Evolutionary conservation across 768 basidiomycete genomes (phyloP).

Genomic region (Mrakia gelida): DNA sequence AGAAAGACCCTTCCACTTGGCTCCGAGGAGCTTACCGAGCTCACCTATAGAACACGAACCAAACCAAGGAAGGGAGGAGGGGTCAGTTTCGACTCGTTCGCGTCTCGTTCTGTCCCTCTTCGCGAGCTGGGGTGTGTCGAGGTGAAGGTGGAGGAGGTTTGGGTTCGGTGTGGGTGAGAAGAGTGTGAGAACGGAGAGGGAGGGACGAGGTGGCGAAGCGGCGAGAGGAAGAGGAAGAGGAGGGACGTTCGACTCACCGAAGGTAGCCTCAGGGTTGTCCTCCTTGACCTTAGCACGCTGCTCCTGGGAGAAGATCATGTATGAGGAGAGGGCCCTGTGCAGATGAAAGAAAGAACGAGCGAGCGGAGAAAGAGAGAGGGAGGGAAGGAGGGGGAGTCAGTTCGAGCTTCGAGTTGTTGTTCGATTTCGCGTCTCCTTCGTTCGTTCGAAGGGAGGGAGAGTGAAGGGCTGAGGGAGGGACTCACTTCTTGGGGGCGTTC

Average conservation of each 20-base stretch:
- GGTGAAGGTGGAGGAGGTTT: not conserved
- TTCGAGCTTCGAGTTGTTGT: conserved; percentile 25
- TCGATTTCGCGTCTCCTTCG: not conserved
- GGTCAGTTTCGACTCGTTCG: not conserved
- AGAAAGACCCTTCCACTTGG: conserved; percentile 93
- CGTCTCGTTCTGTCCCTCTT: too few relatives aligned
- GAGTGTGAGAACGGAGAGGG: conserved; percentile 21
- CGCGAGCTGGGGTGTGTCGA: not conserved
- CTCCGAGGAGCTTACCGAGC: conserved; percentile 88
- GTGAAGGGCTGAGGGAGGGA: not conserved
- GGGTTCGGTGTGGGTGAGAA: not conserved
- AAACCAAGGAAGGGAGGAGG: not conserved
- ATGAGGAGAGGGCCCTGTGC: conserved; percentile 78
- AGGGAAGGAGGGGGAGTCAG: not conserved
- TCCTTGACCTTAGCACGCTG: conserved; percentile 92
- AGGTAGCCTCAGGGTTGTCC: conserved; percentile 91
- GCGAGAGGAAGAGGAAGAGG: conserved; percentile 17
- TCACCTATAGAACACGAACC: conserved; percentile 57
- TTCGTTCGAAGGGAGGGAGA: not conserved
- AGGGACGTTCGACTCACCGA: conserved; percentile 56
- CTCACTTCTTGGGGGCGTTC: conserved; percentile 71
- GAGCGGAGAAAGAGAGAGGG: not conserved
- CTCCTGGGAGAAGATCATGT: conserved; percentile 98
- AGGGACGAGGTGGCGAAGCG: not conserved
- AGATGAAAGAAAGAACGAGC: not conserved